These are phyloP conservation scores for Acmispon strigosus DNA, from an alignment of 306 rosid genomes.

Conservation along the genomic window DNA sequence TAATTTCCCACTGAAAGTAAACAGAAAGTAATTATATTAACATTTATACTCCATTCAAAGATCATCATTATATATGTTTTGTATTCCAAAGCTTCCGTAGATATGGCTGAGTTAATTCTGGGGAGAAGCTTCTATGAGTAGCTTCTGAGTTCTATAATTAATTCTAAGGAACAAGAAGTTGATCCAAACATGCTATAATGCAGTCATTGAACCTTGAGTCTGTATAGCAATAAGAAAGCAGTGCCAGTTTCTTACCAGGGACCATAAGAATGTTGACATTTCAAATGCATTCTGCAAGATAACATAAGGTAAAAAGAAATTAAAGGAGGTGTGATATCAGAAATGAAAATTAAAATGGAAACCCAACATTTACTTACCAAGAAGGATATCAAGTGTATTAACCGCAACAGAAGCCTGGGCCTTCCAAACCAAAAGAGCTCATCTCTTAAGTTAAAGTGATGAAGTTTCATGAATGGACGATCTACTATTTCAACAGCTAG, in stretches of 20 bases:
- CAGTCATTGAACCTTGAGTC: background rate
- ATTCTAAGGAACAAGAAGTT: too few species aligned
- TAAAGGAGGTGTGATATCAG: background rate
- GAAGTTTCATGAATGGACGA: conserved; percentile 27
- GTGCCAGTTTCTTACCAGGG: conserved; percentile 61
- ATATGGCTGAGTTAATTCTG: background rate
- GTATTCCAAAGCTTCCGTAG: background rate
- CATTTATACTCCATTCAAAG: background rate
- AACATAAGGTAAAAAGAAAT: background rate
- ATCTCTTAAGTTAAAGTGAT: conserved; percentile 61
- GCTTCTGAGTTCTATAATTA: too few species aligned
- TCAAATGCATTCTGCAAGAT: conserved; percentile 86
- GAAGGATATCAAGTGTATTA: conserved; percentile 77
- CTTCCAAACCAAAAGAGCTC: conserved; percentile 91
- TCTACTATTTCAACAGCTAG: conserved; percentile 79
- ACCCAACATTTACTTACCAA: conserved; percentile 38
- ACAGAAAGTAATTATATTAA: too few species aligned
- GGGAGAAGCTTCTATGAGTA: too few species aligned
- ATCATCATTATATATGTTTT: background rate
- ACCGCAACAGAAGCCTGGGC: conserved; percentile 63
- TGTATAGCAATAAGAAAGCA: background rate
- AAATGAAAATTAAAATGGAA: background rate
- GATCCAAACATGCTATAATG: too few species aligned
- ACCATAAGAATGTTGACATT: conserved; percentile 91
- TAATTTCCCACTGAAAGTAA: conserved; percentile 71